Percentiles rank a stretch among this genome's conserved stretches.
Conservation (phyloP, 2,329 filamentous ascomycete species). For the Sclerotinia trifoliorum region DNA sequence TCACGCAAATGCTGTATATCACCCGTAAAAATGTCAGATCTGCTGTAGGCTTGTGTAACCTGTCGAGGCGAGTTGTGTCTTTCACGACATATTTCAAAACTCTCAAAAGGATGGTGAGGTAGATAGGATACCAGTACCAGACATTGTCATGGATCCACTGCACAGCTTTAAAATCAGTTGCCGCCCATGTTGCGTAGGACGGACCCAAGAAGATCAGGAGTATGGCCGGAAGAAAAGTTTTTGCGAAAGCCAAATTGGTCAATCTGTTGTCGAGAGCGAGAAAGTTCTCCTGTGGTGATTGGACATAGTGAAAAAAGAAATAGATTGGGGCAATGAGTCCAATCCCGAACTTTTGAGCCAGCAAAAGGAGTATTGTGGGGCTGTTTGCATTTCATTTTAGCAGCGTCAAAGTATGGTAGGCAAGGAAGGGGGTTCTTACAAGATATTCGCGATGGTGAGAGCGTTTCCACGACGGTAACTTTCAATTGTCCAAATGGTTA, state of each 20-base stretch:
- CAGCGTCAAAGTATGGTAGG: constrained; percentile 30
- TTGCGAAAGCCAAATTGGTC: constrained; percentile 35
- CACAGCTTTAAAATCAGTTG: constrained; percentile 26
- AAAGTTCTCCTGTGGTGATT: constrained; percentile 40
- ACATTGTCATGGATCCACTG: constrained; percentile 35
- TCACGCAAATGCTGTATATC: constrained; percentile 22
- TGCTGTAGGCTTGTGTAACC: constrained; percentile 11
- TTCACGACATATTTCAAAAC: neutral
- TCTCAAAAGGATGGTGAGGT: constrained; percentile 24
- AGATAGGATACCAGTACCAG: constrained; percentile 46
- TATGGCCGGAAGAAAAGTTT: constrained; percentile 38
- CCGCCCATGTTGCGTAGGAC: constrained; percentile 31
- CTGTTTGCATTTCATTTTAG: constrained; percentile 28
- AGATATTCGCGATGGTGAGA: constrained; percentile 25
- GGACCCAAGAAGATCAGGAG: constrained; percentile 36
- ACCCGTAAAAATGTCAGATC: constrained; percentile 27
- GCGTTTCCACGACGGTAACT: constrained; percentile 34
- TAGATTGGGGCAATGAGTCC: constrained; percentile 41
- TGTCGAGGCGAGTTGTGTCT: constrained; percentile 8
- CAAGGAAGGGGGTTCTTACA: constrained; percentile 24
- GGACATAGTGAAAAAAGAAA: constrained; percentile 43
- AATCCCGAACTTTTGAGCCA: constrained; percentile 36
- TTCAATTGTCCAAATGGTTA: constrained; percentile 36
- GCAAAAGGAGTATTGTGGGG: neutral
- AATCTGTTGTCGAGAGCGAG: constrained; percentile 40